These are phyloP conservation scores for Zalerion maritima DNA, from an alignment of 495 filamentous ascomycete species.

Conservation along the genomic window DNA sequence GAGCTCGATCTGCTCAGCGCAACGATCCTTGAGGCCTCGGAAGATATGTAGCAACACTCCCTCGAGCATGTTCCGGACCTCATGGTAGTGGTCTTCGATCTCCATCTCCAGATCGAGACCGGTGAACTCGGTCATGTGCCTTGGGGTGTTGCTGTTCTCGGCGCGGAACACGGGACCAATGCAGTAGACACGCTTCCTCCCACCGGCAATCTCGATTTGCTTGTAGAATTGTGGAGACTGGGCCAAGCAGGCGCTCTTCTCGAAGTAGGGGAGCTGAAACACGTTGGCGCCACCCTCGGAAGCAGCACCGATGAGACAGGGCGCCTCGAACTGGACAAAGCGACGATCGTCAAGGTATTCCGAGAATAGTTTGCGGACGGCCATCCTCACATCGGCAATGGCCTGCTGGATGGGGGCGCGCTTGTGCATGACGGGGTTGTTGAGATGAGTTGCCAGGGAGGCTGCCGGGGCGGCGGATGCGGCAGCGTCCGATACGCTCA, in stretches of 20 bases:
- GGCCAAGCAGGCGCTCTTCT: conserved; percentile 67
- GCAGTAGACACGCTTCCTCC: conserved; percentile 77
- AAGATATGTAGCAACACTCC: conserved; percentile 81
- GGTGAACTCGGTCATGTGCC: conserved; percentile 95
- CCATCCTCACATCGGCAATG: conserved; percentile 63
- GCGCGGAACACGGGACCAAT: conserved; percentile 89
- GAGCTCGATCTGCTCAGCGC: conserved; percentile 53
- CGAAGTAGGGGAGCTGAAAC: conserved; percentile 87
- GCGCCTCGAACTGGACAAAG: conserved; percentile 80
- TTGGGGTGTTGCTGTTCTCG: conserved; percentile 90
- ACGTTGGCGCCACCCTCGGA: conserved; percentile 91
- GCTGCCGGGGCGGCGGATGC: conserved; percentile 51
- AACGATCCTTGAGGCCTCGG: conserved; percentile 53
- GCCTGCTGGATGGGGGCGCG: conserved; percentile 78
- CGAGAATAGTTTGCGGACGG: conserved; percentile 66
- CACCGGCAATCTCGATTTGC: conserved; percentile 89
- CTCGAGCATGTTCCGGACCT: conserved; percentile 70
- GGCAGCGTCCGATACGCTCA: conserved; percentile 13
- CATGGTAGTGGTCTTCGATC: conserved; percentile 76
- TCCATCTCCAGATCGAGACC: conserved; percentile 98
- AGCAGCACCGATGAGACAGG: conserved; percentile 77
- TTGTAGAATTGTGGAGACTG: conserved; percentile 88
- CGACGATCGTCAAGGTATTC: conserved; percentile 59
- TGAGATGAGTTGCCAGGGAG: conserved; percentile 58
- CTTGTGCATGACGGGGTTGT: conserved; percentile 84